Evolutionary conservation across 2,329 filamentous ascomycete species (phyloP), one percentile per base, ranked within the genome.

Genomic region (Hymenoscyphus scutula): DNA sequence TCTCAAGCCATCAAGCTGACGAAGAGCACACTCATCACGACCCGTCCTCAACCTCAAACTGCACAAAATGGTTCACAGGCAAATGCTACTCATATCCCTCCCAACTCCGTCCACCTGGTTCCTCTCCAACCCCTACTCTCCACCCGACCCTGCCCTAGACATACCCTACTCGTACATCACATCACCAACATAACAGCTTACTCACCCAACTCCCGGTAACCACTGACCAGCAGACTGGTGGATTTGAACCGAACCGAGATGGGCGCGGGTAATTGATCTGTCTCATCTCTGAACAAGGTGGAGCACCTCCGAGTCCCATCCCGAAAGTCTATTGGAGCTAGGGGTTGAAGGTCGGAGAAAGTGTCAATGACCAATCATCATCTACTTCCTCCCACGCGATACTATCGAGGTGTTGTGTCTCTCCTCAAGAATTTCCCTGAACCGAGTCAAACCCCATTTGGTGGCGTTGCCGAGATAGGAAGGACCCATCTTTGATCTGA

Each of bases 191-290:
- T 19, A 19, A 51, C 25, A 19, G 45, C 41, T 25, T 11, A 48
- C 41, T 48, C n/a, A 23, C 41, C 41, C 17, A 23, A 19, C 41
- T 23, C 19, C 41, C 19, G 41, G 41, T 45, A 45, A 45, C 41
- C 41, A 45, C 41, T 45, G 41, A 45, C 41, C 41, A 45, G 41
- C 41, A 45, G 41, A 45, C 41, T 45, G 41, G 41, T 23, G 45
- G 23, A 51, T n/a, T n/a, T n/a, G n/a, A n/a, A n/a, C 45, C 25
- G 45, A 19, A 10, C n/a, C 45, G 19, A 23, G 23, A 23, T 51
- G 45, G 45, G 45, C 25, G 45, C 10, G 45, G 19, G n/a, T n/a
- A n/a, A n/a, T n/a, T 25, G 25, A 51, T 51, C 45, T 51, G 45
- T 25, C 45, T 51, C 45, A 51, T 51, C 19, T 23, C 23, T 23